Percentiles rank a stretch among this genome's conserved stretches.
phyloP scores from a whole-genome alignment of 805 yeast species.

The Starmera quercuum region DNA sequence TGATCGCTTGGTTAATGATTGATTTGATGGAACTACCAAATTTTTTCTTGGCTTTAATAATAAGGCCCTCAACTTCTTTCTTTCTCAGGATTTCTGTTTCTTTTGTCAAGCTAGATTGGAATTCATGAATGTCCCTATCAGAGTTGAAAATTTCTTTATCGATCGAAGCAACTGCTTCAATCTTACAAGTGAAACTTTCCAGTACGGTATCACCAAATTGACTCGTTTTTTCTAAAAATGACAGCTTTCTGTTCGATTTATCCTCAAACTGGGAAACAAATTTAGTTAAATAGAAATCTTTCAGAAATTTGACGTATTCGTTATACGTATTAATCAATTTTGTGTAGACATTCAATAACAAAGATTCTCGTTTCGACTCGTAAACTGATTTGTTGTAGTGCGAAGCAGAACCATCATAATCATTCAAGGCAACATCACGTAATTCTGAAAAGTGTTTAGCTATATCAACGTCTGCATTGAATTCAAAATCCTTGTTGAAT shows the following conservation, averaged over 20 bases:
- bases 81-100: slow-evolving; percentile 24
- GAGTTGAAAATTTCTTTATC: slow-evolving; percentile 19
- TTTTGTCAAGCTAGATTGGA: slow-evolving; percentile 23
- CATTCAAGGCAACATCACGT: slow-evolving; percentile 36
- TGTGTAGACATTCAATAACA: slow-evolving; percentile 41
- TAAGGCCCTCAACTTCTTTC: slow-evolving; percentile 29
- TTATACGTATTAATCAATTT: slow-evolving; percentile 37
- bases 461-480: slow-evolving; percentile 20
- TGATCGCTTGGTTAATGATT: background rate
- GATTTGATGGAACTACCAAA: slow-evolving; percentile 36
- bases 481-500: slow-evolving; percentile 4
- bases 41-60: slow-evolving; percentile 25
- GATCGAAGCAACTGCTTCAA: slow-evolving; percentile 10
- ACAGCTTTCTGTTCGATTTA: slow-evolving; percentile 20
- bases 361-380: slow-evolving; percentile 44
- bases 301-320: slow-evolving; percentile 30
- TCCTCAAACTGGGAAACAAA: slow-evolving; percentile 21
- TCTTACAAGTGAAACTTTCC: slow-evolving; percentile 7
- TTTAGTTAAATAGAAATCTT: slow-evolving; percentile 22
- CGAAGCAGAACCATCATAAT: slow-evolving; percentile 67
- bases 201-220: slow-evolving; percentile 19
- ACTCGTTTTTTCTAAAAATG: slow-evolving; percentile 25
- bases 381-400: slow-evolving; percentile 67
- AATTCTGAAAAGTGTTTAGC: slow-evolving; percentile 37
- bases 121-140: slow-evolving; percentile 25